Conservation (phyloP, 495 filamentous ascomycete species). For the Cudoniella acicularis region DNA sequence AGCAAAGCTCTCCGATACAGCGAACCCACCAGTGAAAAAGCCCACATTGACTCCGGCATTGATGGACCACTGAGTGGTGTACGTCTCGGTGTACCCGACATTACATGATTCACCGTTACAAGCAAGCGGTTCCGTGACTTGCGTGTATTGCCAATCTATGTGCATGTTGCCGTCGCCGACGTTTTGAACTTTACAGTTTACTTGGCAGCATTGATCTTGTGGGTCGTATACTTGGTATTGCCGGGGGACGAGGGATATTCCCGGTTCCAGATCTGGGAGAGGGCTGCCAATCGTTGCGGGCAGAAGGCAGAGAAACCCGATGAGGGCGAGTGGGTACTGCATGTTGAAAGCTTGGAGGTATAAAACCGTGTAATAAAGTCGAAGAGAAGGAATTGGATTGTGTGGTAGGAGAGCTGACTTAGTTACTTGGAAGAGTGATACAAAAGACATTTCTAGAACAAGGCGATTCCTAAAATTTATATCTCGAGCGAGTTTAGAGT, state of each 20-base stretch:
- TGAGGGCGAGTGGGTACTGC: background rate
- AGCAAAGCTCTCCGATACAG: background rate
- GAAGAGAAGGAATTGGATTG: too few relatives aligned
- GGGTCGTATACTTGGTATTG: background rate
- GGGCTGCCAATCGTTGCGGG: background rate
- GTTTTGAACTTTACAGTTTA: background rate
- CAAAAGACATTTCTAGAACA: too few relatives aligned
- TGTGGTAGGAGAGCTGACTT: too few relatives aligned
- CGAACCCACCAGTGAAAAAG: background rate
- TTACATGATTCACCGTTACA: background rate
- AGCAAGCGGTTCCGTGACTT: background rate
- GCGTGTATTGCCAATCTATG: background rate
- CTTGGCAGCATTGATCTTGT: background rate
- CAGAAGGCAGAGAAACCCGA: background rate
- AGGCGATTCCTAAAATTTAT: too few relatives aligned
- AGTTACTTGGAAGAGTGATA: too few relatives aligned
- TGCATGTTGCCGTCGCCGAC: background rate
- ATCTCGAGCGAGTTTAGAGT: too few relatives aligned
- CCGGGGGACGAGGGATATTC: background rate
- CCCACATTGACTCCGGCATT: background rate
- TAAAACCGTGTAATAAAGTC: background rate
- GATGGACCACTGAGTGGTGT: background rate
- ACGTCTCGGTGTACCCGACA: background rate
- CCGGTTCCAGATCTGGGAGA: background rate
- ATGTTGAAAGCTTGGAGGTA: background rate